Evolutionary conservation across 169 alveolate species (phyloP), one percentile per base, ranked within the genome.

Genomic region (Cryptosporidium meleagridis): DNA sequence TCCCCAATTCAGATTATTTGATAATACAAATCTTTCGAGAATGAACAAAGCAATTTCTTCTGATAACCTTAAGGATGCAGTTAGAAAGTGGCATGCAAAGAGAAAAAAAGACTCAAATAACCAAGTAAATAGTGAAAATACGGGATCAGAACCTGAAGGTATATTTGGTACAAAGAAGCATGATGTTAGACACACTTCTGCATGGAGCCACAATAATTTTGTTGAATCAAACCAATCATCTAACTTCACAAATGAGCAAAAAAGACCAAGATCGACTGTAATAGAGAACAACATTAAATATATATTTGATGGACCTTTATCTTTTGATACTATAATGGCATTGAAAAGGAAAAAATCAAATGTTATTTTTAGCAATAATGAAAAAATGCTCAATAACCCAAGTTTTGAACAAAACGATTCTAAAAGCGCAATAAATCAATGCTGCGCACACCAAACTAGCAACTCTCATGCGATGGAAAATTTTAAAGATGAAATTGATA

Each of bases 321-420:
- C 89, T 41, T 80, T 80, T 80, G 89, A 80, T 67, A 41, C 89
- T 31, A 80, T 80, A 31, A 80, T 80, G 89, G 89, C 75, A n/a
- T 62, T 80, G 51, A 80, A 80, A 44, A 80, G 48, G 31, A 80
- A 80, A 48, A 80, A 62, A 33, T 37, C 72, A 26, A 65, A 65
- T 10, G 16, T 23, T 6, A 26, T 21, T 4, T 26, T 26, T 48
- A 12, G 6, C 12, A 55, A 55, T 55, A 55, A 21, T n/a, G 67
- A n/a, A 8, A 55, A 55, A 23, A 21, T 26, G 8, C 67, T 26
- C 14, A 6, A 21, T 39, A 69, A 61, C 5, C 18, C 26, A 21
- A 58, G 33, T 58, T 8, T 51, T 12, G 65, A 35, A 23, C 51
- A 35, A 9, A 51, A 12, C 10, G 65, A 23, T 14, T 23, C 69